Percentiles rank a stretch among this genome's conserved stretches.
phyloP scores from a whole-genome alignment of 1,139 yeast species.

The Ogataea hybrid region DNA sequence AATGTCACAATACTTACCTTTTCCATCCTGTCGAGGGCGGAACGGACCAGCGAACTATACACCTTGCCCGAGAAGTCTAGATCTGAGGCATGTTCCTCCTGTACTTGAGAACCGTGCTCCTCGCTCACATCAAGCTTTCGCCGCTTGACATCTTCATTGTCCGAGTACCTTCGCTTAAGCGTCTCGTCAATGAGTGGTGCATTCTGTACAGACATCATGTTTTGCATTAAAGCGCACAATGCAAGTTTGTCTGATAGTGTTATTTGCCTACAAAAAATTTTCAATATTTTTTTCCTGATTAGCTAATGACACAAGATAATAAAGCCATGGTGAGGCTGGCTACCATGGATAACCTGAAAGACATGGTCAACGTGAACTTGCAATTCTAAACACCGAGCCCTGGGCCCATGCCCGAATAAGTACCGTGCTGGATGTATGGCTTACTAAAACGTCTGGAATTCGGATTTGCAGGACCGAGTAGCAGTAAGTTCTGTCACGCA shows the following conservation, averaged over 20 bases:
- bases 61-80: constrained; percentile 48
- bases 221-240: constrained; percentile 13
- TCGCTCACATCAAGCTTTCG: constrained; percentile 1
- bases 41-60: constrained; percentile 60
- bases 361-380: too few species aligned
- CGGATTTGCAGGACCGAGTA: too few species aligned
- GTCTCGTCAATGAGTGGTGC: constrained; percentile 11
- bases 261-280: constrained; percentile 10
- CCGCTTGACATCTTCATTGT: constrained; percentile 5
- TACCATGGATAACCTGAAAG: too few species aligned
- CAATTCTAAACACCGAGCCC: too few species aligned
- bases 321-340: too few species aligned
- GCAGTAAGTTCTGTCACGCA: too few species aligned
- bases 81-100: constrained; percentile 7
- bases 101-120: background rate
- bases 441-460: too few species aligned
- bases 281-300: constrained; percentile 3
- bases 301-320: constrained; percentile 3
- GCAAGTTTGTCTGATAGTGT: constrained; percentile 7
- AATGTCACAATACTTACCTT: constrained; percentile 39
- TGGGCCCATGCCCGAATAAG: too few species aligned
- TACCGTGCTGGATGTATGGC: too few species aligned
- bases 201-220: constrained; percentile 26
- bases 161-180: constrained; percentile 6
- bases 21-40: constrained; percentile 71